Conservation (phyloP, 345 rosid species). For the Arabis hirsuta region DNA sequence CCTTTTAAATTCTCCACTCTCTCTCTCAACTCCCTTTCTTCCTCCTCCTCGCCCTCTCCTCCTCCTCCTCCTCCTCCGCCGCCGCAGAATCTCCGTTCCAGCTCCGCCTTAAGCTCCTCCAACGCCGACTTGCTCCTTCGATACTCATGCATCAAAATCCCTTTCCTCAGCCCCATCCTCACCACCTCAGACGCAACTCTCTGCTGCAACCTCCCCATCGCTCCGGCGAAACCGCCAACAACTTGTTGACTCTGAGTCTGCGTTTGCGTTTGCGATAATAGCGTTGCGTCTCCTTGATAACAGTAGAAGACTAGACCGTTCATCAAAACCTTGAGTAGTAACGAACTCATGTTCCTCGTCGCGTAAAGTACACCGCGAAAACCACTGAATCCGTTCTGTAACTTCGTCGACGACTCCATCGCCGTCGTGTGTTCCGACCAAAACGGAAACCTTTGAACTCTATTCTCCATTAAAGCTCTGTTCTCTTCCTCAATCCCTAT, state of each 20-base stretch:
- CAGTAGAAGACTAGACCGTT: slow-evolving; percentile 69
- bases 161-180: slow-evolving; percentile 53
- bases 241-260: slow-evolving; percentile 33
- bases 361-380: slow-evolving; percentile 84
- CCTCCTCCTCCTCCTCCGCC: slow-evolving; percentile 43
- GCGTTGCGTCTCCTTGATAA: slow-evolving; percentile 45
- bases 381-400: slow-evolving; percentile 68
- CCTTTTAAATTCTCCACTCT: slow-evolving; percentile 59
- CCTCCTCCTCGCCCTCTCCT: slow-evolving; percentile 38
- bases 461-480: slow-evolving; percentile 76
- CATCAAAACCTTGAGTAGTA: slow-evolving; percentile 63
- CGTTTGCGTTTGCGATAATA: slow-evolving; percentile 26
- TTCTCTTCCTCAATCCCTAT: slow-evolving; percentile 84
- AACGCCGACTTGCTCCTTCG: slow-evolving; percentile 58
- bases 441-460: slow-evolving; percentile 71
- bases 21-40: slow-evolving; percentile 50
- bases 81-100: slow-evolving; percentile 48
- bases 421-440: slow-evolving; percentile 62
- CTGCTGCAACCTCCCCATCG: slow-evolving; percentile 58
- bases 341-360: slow-evolving; percentile 67
- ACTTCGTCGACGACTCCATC: slow-evolving; percentile 44
- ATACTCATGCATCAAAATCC: slow-evolving; percentile 65
- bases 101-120: slow-evolving; percentile 69
- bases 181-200: slow-evolving; percentile 62
- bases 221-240: slow-evolving; percentile 55